Base-by-base conservation (phyloP, 352 stramenopile genomes). In the Thraustochytrium sp. region DNA sequence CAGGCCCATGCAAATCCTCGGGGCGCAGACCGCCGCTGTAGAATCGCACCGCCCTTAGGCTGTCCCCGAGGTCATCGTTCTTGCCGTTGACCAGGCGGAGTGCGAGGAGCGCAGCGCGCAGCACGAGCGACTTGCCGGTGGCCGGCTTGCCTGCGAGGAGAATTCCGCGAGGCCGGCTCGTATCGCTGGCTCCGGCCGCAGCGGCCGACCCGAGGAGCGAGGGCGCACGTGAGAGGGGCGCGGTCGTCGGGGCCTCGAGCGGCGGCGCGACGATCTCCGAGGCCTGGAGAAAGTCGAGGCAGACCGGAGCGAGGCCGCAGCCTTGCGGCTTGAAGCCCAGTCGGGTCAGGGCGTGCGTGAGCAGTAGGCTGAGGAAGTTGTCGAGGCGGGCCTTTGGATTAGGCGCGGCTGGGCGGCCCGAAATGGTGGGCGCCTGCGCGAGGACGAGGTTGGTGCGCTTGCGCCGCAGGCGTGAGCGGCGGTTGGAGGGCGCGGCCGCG, bases 361-460 rank as follows among this genome's bases (percentile, higher is more conserved):
- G 18, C 48, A 82, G 37, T 5, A 76, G 21, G n/a, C 38, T 8
- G 13, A 63, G 18, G 29, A 82, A 9, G 16, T 74, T 55, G 3
- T 82, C 72, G 37, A 11, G 40, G n/a, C 13, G 18, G 8, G 42
- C 49, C 23, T 72, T n/a, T 49, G 42, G 42, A 76, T n/a, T n/a
- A n/a, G n/a, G n/a, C n/a, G n/a, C n/a, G n/a, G n/a, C n/a, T n/a
- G n/a, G n/a, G n/a, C n/a, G n/a, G n/a, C n/a, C n/a, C n/a, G n/a
- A n/a, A n/a, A n/a, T 63, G 4, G 21, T 38, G 5, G 40, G 5
- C 9, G 36, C 5, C 65, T 77, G 65, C 34, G 59, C 5, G 9
- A 73, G 59, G 9, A 73, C 65, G 26, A 54, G 72, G 53, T 68
- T 82, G 16, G 72, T 82, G 1, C 72, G 72, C 37, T 76, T 75